Conservation (phyloP, 1,284 basidiomycete species). For the Trametes polyzona region DNA sequence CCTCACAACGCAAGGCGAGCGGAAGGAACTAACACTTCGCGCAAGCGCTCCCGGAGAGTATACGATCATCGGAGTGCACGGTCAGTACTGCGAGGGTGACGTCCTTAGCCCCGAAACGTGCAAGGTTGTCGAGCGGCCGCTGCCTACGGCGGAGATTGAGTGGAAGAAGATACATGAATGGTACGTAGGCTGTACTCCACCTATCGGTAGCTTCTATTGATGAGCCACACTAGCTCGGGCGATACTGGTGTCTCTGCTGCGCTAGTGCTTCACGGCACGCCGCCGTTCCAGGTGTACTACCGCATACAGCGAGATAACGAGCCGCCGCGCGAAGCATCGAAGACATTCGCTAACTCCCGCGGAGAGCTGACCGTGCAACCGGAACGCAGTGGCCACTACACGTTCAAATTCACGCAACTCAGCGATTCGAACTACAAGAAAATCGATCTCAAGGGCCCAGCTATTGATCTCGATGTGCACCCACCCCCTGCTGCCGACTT, state of each 20-base stretch:
- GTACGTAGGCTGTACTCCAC: slow-evolving; percentile 44
- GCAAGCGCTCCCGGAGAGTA: slow-evolving; percentile 81
- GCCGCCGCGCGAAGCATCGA: slow-evolving; percentile 56
- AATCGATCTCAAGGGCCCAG: slow-evolving; percentile 70
- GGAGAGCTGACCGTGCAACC: slow-evolving; percentile 89
- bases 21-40: slow-evolving; percentile 53
- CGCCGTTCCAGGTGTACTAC: slow-evolving; percentile 89
- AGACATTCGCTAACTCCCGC: slow-evolving; percentile 72
- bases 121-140: slow-evolving; percentile 73
- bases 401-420: slow-evolving; percentile 81
- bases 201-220: neutral
- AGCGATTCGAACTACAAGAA: slow-evolving; percentile 87
- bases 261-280: slow-evolving; percentile 85
- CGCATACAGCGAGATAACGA: slow-evolving; percentile 75
- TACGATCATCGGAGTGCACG: slow-evolving; percentile 71
- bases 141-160: slow-evolving; percentile 82
- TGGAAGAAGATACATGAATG: slow-evolving; percentile 94
- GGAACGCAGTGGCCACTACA: slow-evolving; percentile 87
- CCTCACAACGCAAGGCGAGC: slow-evolving; percentile 51
- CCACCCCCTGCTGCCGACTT: slow-evolving; percentile 84
- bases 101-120: slow-evolving; percentile 83
- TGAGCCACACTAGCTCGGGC: slow-evolving; percentile 68
- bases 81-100: slow-evolving; percentile 80
- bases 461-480: slow-evolving; percentile 86
- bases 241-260: slow-evolving; percentile 91